phyloP scores from a whole-genome alignment of 2,329 filamentous ascomycete species.

The Leptographium lundbergii region DNA sequence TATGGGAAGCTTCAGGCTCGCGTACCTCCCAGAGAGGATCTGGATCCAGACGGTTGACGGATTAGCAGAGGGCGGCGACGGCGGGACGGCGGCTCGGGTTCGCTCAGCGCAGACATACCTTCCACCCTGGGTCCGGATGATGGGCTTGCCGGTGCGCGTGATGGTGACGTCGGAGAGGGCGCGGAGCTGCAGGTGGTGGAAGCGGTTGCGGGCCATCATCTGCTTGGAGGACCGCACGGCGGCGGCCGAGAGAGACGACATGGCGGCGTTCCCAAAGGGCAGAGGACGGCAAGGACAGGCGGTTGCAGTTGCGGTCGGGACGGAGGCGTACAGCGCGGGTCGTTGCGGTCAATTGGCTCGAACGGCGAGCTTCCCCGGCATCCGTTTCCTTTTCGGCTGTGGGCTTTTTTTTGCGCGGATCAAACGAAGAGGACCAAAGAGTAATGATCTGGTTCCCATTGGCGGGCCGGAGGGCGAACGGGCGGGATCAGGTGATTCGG shows the following conservation, averaged over 20 bases:
- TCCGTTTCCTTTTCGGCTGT: constrained; percentile 9
- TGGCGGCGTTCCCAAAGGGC: neutral
- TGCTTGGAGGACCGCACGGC: constrained; percentile 38
- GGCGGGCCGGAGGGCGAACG: constrained; percentile 1
- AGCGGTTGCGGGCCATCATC: constrained; percentile 31
- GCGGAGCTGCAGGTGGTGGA: constrained; percentile 40
- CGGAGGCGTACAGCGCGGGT: neutral
- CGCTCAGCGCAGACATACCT: constrained; percentile 42
- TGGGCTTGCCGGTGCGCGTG: constrained; percentile 90
- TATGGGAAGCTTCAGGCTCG: neutral
- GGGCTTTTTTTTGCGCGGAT: constrained; percentile 11
- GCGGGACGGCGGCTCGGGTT: constrained; percentile 8
- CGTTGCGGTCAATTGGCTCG: constrained; percentile 10
- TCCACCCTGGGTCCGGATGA: constrained; percentile 78
- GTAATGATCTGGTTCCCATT: constrained; percentile 13
- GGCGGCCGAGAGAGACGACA: constrained; percentile 25
- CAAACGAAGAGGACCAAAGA: constrained; percentile 3
- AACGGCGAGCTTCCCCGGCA: constrained; percentile 11
- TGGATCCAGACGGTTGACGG: constrained; percentile 21
- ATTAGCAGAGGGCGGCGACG: constrained; percentile 9
- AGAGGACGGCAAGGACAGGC: neutral
- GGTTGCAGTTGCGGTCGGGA: neutral
- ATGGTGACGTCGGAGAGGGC: constrained; percentile 74
- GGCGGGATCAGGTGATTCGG: neutral
- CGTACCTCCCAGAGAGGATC: constrained; percentile 77